A percentile compares a stretch with the other conserved stretches of the same genome.
Conservation (phyloP, 148 eudicot genomes). For the Diospyros kaki region DNA sequence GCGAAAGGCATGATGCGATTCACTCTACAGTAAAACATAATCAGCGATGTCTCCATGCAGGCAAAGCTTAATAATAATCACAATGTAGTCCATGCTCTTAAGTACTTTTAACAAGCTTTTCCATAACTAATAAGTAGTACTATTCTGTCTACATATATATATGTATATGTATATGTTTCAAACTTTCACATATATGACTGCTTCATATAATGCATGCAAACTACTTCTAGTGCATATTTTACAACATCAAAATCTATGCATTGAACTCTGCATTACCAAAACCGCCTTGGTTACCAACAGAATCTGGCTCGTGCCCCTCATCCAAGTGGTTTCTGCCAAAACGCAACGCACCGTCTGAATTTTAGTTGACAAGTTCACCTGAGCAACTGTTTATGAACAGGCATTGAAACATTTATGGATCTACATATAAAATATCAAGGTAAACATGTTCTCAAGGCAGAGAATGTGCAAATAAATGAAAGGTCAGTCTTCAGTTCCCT, state of each 20-base stretch:
- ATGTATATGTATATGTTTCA: no score
- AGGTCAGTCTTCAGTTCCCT: background rate
- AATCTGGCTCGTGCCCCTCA: background rate
- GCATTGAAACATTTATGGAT: no score
- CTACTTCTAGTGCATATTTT: background rate
- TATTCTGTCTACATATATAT: no score
- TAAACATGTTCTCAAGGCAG: background rate
- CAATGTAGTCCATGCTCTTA: background rate
- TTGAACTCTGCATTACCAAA: background rate
- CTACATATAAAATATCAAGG: background rate
- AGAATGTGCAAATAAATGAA: background rate
- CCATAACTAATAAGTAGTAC: no score
- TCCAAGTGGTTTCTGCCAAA: background rate
- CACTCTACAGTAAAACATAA: background rate
- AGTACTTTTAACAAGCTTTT: no score
- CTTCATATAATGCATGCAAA: background rate
- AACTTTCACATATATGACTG: no score
- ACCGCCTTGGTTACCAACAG: background rate
- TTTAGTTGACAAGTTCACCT: no score
- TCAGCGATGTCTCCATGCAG: background rate
- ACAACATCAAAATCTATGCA: background rate
- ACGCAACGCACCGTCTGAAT: background rate
- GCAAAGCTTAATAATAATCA: background rate
- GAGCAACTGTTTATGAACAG: no score
- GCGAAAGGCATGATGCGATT: conserved; percentile 8